These are phyloP conservation scores for Cordyceps tenuipes DNA, from an alignment of 2,329 filamentous ascomycete genomes.

Conservation along the genomic window DNA sequence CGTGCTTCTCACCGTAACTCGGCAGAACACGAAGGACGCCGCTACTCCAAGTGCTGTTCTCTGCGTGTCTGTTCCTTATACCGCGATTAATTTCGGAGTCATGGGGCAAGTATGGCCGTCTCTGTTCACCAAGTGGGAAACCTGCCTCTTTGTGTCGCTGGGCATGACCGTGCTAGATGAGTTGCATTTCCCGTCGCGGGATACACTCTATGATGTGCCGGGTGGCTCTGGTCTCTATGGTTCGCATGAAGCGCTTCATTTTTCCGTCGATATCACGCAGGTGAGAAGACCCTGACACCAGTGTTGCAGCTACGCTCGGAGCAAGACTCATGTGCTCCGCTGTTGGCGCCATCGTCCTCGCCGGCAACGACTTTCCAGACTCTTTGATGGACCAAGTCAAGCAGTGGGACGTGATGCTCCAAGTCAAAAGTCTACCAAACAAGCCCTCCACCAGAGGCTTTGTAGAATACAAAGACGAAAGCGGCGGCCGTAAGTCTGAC, in stretches of 20 bases:
- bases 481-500: background rate
- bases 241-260: background rate
- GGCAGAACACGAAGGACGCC: too few species aligned
- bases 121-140: background rate
- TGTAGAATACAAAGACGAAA: background rate
- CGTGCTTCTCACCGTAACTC: too few species aligned
- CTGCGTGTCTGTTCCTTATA: background rate
- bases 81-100: background rate
- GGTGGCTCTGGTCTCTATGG: background rate
- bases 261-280: background rate
- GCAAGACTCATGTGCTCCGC: background rate
- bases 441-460: background rate
- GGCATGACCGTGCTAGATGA: background rate
- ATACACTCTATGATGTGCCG: background rate
- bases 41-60: too few species aligned
- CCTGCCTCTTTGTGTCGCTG: background rate
- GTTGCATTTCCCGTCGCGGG: background rate
- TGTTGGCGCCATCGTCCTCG: background rate
- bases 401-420: background rate
- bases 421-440: background rate
- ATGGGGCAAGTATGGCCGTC: background rate
- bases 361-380: background rate
- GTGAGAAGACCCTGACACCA: background rate
- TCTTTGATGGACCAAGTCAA: background rate
- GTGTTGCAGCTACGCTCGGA: background rate